phyloP scores from a whole-genome alignment of 176 grass and related monocot genomes.

The Luzula sylvatica region DNA sequence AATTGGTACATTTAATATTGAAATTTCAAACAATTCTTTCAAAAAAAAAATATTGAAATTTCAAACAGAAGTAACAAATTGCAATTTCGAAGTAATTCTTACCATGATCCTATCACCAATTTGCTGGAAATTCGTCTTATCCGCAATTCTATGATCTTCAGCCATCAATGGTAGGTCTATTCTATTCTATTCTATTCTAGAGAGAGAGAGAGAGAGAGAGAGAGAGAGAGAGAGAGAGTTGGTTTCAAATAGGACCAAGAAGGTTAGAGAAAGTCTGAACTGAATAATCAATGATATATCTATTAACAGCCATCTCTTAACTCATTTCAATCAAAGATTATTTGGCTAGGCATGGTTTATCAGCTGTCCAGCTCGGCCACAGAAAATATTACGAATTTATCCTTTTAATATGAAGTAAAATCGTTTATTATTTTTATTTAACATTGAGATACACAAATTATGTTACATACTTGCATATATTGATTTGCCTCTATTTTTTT shows the following conservation, averaged over 20 bases:
- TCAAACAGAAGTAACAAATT: no score
- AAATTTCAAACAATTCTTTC: no score
- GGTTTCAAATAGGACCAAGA: constrained; percentile 35
- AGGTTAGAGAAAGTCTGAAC: constrained; percentile 9
- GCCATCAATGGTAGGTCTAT: constrained; percentile 34
- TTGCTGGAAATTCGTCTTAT: constrained; percentile 21
- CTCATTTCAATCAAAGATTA: neutral
- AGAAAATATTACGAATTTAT: no score
- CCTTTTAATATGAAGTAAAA: no score
- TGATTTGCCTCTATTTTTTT: no score
- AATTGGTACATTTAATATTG: neutral
- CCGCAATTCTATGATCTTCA: constrained; percentile 5
- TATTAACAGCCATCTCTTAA: constrained; percentile 2
- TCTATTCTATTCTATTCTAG: no score
- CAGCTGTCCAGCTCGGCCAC: no score
- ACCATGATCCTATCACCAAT: constrained; percentile 19
- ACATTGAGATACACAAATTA: no score
- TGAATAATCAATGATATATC: constrained; percentile 13
- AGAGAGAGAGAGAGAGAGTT: constrained; percentile 10
- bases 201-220: constrained; percentile 16
- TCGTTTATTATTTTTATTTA: no score
- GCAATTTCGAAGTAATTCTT: no score
- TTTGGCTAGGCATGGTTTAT: neutral
- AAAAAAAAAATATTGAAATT: no score
- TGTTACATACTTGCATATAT: no score